phyloP scores from a whole-genome alignment of 805 yeast genomes.

The Kazachstania viticola region DNA sequence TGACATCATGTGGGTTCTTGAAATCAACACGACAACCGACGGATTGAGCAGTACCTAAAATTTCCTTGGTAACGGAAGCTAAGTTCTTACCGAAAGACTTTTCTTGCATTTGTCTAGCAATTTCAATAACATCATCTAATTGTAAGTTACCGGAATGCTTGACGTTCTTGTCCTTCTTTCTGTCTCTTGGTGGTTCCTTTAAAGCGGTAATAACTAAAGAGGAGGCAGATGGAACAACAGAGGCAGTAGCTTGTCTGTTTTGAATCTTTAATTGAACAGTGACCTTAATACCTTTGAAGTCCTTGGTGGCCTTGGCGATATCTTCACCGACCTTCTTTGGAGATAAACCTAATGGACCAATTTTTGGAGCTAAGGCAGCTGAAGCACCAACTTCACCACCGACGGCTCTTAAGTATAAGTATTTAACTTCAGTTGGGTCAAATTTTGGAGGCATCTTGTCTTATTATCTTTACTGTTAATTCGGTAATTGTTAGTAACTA shows the following conservation, averaged over 20 bases:
- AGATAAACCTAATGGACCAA: slow-evolving; percentile 99
- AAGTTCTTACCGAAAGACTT: slow-evolving; percentile 97
- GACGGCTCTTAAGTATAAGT: slow-evolving; percentile 97
- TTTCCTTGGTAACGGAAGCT: slow-evolving; percentile 96
- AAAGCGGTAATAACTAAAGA: slow-evolving; percentile 97
- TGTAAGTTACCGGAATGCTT: slow-evolving; percentile 99
- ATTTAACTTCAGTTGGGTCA: slow-evolving; percentile 98
- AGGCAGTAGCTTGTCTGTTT: slow-evolving; percentile 98
- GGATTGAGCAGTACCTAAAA: slow-evolving; percentile 99
- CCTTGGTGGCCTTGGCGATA: slow-evolving; percentile 98
- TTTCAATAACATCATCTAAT: slow-evolving; percentile 89
- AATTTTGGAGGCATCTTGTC: slow-evolving; percentile 89
- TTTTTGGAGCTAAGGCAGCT: slow-evolving; percentile 99
- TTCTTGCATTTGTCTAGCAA: slow-evolving; percentile 95
- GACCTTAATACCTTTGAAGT: slow-evolving; percentile 98
- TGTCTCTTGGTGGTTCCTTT: slow-evolving; percentile 99
- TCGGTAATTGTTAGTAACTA: too few species aligned
- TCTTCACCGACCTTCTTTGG: slow-evolving; percentile 99
- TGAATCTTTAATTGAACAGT: slow-evolving; percentile 97
- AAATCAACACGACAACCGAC: slow-evolving; percentile 99
- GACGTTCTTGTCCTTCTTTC: slow-evolving; percentile 99
- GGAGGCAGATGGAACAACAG: slow-evolving; percentile 99
- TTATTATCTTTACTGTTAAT: too few species aligned
- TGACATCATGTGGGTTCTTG: slow-evolving; percentile 98
- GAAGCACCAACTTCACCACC: slow-evolving; percentile 99